Evolutionary conservation across 2,329 filamentous ascomycete genomes (phyloP).

Genomic region (Amphichorda felina): DNA sequence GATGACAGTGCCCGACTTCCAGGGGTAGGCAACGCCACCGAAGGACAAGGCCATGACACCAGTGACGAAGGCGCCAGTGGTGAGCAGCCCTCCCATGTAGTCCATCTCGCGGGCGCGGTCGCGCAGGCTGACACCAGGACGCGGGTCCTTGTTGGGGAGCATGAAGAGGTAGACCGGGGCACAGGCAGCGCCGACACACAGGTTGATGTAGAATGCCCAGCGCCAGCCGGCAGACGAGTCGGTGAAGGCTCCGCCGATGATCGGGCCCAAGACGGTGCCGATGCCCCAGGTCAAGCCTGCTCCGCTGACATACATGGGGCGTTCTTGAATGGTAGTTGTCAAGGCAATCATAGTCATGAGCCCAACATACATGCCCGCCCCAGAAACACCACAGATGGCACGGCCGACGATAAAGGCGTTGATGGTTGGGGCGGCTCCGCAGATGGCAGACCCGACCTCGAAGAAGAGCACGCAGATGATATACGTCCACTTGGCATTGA

Average conservation of each 20-base stretch:
- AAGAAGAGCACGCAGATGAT: constrained; percentile 10
- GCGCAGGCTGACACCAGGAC: constrained; percentile 5
- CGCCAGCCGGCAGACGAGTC: constrained; percentile 12
- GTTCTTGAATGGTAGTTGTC: constrained; percentile 11
- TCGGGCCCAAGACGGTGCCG: constrained; percentile 26
- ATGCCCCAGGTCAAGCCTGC: constrained; percentile 20
- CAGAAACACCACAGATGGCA: constrained; percentile 26
- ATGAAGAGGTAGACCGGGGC: constrained; percentile 12
- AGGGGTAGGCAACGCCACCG: constrained; percentile 30
- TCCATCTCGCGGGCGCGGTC: constrained; percentile 24
- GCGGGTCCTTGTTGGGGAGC: constrained; percentile 8
- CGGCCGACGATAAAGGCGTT: constrained; percentile 32
- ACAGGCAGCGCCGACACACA: constrained; percentile 27
- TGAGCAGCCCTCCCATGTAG: constrained; percentile 26
- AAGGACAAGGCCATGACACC: constrained; percentile 37
- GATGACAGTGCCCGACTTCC: constrained; percentile 28
- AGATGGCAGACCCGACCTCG: constrained; percentile 16
- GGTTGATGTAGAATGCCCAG: constrained; percentile 34
- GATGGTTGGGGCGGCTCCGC: constrained; percentile 25
- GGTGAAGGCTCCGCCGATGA: constrained; percentile 26
- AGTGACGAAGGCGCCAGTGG: constrained; percentile 22
- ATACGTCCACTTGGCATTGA: constrained; percentile 28
- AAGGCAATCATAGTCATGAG: constrained; percentile 12
- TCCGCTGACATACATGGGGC: constrained; percentile 12
- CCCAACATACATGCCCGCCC: constrained; percentile 24